Base-by-base conservation (phyloP, 345 rosid genomes). In the Salix caprea region DNA sequence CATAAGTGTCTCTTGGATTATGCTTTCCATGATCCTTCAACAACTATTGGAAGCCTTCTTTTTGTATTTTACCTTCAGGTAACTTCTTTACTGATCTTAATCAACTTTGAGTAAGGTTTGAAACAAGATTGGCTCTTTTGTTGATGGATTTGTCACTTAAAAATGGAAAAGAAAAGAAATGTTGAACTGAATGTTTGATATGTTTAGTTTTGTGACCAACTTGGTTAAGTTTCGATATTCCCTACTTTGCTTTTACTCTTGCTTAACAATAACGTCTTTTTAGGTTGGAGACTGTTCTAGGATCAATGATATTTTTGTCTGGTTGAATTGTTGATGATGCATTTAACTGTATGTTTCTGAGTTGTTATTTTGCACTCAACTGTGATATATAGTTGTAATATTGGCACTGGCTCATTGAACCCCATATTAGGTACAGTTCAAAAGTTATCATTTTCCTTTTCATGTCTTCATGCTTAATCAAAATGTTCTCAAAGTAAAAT, bases 51-150 rank as follows among this genome's bases (percentile, higher is more conserved):
- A 72, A 89, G 87, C 84, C 97, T 96, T 76, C 91, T 96, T 78
- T 93, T 87, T 28, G 90, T 92, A 73, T 94, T 86, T 80, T 96
- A 91, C 88, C 90, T 96, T 84, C 99, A 91, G 95, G 99, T 93
- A 88, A 84, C 48, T 76, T 50, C 30, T 13, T 7, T 66, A 71
- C 48, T 32, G 24, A 4, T 40, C 24, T 34, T 68, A 23, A n/a
- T 19, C 65, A 28, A 50, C 52, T 56, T 56, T 39, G n/a, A 61
- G 2, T 36, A 19, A 16, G 28, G 50, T 37, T 40, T 66, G 21
- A 21, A 23, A 37, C 15, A n/a, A 30, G 19, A 32, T 44, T 24
- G 28, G 37, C 46, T 30, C 36, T 62, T 61, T 44, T 58, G 18
- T 30, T 58, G 58, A 46, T 24, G 42, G 14, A 19, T 75, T 21